Conservation (phyloP, 345 rosid species). For the Pugionium cornutum region DNA sequence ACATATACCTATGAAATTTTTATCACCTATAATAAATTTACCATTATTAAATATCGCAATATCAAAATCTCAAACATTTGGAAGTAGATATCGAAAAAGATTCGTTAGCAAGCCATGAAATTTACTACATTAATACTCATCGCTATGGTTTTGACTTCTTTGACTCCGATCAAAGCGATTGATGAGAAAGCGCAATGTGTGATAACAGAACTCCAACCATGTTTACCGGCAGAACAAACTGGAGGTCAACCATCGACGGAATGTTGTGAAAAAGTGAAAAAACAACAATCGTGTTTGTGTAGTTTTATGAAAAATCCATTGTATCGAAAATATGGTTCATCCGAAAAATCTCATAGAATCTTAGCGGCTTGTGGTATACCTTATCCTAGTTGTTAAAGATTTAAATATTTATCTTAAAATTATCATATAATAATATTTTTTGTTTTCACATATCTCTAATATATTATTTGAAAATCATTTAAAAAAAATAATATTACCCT, state of each 20-base stretch:
- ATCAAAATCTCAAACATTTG: too few relatives aligned
- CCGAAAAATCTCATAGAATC: slow-evolving; percentile 45
- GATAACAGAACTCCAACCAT: slow-evolving; percentile 38
- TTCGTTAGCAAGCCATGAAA: too few relatives aligned
- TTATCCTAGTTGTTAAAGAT: slow-evolving; percentile 45
- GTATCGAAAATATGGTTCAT: slow-evolving; percentile 35
- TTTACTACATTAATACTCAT: too few relatives aligned
- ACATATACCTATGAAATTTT: too few relatives aligned
- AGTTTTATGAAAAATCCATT: slow-evolving; percentile 49
- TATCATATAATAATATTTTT: not conserved
- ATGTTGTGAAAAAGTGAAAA: slow-evolving; percentile 56
- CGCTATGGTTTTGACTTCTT: too few relatives aligned
- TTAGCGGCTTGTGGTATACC: slow-evolving; percentile 44
- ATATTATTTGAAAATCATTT: too few relatives aligned
- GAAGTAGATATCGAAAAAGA: too few relatives aligned
- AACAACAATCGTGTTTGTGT: slow-evolving; percentile 65
- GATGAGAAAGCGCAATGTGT: not conserved
- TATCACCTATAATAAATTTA: too few relatives aligned
- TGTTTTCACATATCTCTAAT: too few relatives aligned
- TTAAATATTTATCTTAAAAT: not conserved
- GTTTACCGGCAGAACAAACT: slow-evolving; percentile 40
- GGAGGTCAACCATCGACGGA: slow-evolving; percentile 34
- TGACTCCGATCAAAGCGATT: too few relatives aligned
- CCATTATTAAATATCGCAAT: too few relatives aligned
- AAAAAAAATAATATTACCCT: too few relatives aligned